Conservation (phyloP, 768 basidiomycete genomes). For the Suillus occidentalis region DNA sequence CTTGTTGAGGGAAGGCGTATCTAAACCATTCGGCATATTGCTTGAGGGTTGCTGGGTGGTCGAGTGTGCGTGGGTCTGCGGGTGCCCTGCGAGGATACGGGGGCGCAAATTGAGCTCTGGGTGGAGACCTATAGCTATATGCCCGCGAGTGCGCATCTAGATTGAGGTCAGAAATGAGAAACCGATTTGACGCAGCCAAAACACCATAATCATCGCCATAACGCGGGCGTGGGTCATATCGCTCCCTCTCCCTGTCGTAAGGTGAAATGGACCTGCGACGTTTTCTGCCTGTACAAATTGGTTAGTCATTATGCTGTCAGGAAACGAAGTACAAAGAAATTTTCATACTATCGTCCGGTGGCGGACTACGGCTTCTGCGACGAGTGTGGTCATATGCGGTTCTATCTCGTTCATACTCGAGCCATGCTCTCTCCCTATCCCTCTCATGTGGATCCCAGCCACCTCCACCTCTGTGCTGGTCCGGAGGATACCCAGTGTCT, state of each 20-base stretch:
- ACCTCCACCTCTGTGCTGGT: slow-evolving; percentile 58
- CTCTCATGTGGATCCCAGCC: slow-evolving; percentile 72
- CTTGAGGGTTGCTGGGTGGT: slow-evolving; percentile 78
- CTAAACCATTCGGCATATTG: slow-evolving; percentile 91
- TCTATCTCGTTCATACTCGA: slow-evolving; percentile 68
- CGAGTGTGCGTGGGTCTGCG: slow-evolving; percentile 77
- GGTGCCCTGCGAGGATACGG: slow-evolving; percentile 61
- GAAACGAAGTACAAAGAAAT: slow-evolving; percentile 11
- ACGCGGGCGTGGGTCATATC: slow-evolving; percentile 80
- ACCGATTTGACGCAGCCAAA: slow-evolving; percentile 17
- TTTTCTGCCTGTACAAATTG: slow-evolving; percentile 55
- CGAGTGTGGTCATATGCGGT: slow-evolving; percentile 64
- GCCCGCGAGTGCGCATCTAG: slow-evolving; percentile 65
- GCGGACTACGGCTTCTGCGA: slow-evolving; percentile 78
- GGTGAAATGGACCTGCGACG: slow-evolving; percentile 74
- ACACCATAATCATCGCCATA: slow-evolving; percentile 83
- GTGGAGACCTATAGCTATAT: slow-evolving; percentile 64
- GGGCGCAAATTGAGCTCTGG: slow-evolving; percentile 51
- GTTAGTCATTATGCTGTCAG: slow-evolving; percentile 5
- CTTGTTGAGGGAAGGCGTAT: slow-evolving; percentile 70
- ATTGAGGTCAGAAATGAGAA: slow-evolving; percentile 13
- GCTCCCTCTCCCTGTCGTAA: slow-evolving; percentile 80
- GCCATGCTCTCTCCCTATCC: slow-evolving; percentile 60
- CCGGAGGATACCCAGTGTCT: slow-evolving; percentile 55
- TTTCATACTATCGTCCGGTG: slow-evolving; percentile 60